Evolutionary conservation across 139 green algal genomes (phyloP).

Genomic region (Micractinium sp.): DNA sequence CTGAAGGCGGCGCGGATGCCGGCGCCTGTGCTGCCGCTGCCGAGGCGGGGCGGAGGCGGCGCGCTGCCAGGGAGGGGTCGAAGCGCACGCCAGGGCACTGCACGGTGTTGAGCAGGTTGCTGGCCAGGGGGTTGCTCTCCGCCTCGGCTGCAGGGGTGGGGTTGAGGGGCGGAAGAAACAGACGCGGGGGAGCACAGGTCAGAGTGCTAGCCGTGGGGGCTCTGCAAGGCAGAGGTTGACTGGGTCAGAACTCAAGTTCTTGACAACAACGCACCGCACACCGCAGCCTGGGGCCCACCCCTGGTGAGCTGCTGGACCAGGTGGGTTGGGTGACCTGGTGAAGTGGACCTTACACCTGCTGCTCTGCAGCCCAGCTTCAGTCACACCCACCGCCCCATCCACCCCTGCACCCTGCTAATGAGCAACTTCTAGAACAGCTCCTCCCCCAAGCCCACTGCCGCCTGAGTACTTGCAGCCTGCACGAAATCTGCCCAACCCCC

Average conservation of each 20-base stretch:
- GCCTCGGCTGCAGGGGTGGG: slow-evolving; percentile 11
- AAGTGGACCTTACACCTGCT: too few relatives aligned
- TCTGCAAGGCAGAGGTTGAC: not conserved
- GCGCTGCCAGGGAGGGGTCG: slow-evolving; percentile 1
- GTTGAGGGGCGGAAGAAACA: not conserved
- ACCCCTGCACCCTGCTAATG: too few relatives aligned
- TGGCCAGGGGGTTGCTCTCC: slow-evolving; percentile 24
- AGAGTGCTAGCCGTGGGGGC: too few relatives aligned
- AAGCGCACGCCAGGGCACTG: slow-evolving; percentile 22
- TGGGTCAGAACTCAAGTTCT: too few relatives aligned
- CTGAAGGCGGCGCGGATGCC: not conserved
- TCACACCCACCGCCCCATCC: too few relatives aligned
- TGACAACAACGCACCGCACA: too few relatives aligned
- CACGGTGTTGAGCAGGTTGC: slow-evolving; percentile 30
- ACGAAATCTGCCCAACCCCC: not conserved
- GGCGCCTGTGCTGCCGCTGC: not conserved
- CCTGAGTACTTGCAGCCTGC: not conserved
- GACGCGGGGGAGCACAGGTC: not conserved
- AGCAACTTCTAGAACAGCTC: too few relatives aligned
- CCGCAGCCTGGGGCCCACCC: too few relatives aligned
- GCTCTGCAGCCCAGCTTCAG: too few relatives aligned
- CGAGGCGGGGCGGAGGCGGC: not conserved
- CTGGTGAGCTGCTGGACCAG: too few relatives aligned
- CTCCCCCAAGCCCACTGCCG: not conserved
- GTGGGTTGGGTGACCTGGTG: too few relatives aligned